Base-by-base conservation (phyloP, 2,329 filamentous ascomycete genomes). In the Ophiostoma perfectum region DNA sequence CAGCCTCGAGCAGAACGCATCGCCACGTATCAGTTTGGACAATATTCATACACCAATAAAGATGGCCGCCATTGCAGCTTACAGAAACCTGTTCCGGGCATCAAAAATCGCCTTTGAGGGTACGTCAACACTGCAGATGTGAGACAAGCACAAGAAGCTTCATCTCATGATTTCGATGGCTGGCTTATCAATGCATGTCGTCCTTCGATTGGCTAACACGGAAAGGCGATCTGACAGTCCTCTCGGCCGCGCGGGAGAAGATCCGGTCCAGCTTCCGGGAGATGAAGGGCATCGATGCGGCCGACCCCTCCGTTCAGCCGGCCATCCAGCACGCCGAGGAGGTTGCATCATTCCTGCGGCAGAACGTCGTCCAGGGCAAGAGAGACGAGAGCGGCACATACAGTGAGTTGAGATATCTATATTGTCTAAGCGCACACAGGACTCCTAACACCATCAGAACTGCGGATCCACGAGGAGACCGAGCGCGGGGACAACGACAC, bases 401-500 rank as follows among this genome's bases (percentile, higher is more conserved):
- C 73, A 85, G 90, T 91, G 80, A 69, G 88, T 82, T 18, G 27
- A 27, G 2, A 27, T 9, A 38, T 2, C 4, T 4, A 1, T 55
- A 5, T 4, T 55, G 12, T 36, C 0, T 16, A 9, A 7, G 12
- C 16, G 6, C 11, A n/a, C 14, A 39, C 36, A 16, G n/a, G 27
- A 27, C 27, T 64, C 58, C 66, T 42, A 14, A 64, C 39, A 36
- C 1, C 8, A 2, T 4, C 64, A 97, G 93, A 90, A 76, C 80
- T 98, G 69, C 85, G 89, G 66, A 97, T 99, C 79, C 95, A 98
- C 77, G 86, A 96, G 70, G 82, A 96, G 72, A 99, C 90, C 42
- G 94, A 99, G 78, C 84, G 92, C 72, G 93, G 95, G 67, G 91
- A 98, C 79, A 99, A 99, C 76, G 93, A 97, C 74, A 91, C 89